A percentile compares a stretch with the other conserved stretches of the same genome.
These are phyloP conservation scores for Dittrichia graveolens DNA, from an alignment of 129 eudicot genomes.

Conservation along the genomic window DNA sequence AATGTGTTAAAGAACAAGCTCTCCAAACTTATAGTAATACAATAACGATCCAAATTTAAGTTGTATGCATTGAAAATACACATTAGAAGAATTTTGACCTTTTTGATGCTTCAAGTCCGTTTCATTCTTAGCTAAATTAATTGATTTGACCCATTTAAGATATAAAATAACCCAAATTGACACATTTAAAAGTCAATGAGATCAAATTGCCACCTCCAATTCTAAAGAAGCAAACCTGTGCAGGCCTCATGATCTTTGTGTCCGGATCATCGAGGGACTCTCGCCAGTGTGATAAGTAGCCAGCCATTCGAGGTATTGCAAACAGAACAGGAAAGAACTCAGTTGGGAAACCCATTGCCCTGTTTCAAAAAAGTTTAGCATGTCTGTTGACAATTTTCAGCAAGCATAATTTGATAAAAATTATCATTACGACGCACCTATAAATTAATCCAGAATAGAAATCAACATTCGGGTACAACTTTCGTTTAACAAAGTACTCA, in stretches of 20 bases:
- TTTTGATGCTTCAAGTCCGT: background rate
- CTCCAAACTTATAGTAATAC: no score
- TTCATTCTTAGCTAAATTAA: background rate
- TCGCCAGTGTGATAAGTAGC: slow-evolving; percentile 91
- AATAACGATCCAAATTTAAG: no score
- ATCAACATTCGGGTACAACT: slow-evolving; percentile 98
- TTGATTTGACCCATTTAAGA: background rate
- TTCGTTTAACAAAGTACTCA: slow-evolving; percentile 89
- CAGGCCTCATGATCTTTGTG: slow-evolving; percentile 99
- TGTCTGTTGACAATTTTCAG: background rate
- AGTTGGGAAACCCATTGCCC: slow-evolving; percentile 99
- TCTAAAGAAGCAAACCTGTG: slow-evolving; percentile 56
- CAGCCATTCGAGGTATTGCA: slow-evolving; percentile 99
- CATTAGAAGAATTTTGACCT: background rate
- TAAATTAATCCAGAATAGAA: slow-evolving; percentile 96
- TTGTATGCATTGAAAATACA: no score
- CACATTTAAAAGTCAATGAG: background rate
- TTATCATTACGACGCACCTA: slow-evolving; percentile 45
- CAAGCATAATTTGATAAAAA: background rate
- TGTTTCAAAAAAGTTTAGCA: slow-evolving; percentile 29
- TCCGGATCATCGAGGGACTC: slow-evolving; percentile 98
- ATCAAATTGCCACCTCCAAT: background rate
- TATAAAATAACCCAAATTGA: background rate
- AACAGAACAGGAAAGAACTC: slow-evolving; percentile 93
- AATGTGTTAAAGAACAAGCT: no score